Conservation (phyloP, 1,284 basidiomycete genomes). For the Apiotrichum gamsii region DNA sequence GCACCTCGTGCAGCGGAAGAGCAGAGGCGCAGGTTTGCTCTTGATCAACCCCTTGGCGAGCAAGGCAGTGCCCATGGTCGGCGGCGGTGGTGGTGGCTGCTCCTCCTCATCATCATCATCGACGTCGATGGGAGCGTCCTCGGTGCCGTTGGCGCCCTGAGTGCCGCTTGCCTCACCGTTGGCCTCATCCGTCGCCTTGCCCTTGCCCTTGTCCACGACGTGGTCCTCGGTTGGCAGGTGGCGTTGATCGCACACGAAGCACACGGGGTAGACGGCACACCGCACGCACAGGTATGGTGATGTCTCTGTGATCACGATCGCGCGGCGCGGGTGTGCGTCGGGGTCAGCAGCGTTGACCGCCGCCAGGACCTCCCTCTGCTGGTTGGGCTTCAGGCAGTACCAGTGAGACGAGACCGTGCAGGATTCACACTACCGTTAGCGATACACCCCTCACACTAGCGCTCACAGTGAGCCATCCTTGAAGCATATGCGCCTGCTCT, state of each 20-base stretch:
- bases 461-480: slow-evolving; percentile 86
- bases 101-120: too few relatives aligned
- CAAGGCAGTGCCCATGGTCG: too few relatives aligned
- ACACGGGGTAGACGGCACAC: slow-evolving; percentile 69
- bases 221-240: neutral
- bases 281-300: slow-evolving; percentile 70
- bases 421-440: slow-evolving; percentile 56
- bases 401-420: slow-evolving; percentile 74
- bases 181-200: neutral
- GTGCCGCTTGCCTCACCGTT: neutral
- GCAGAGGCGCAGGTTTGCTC: slow-evolving; percentile 39
- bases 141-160: neutral
- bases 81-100: too few relatives aligned
- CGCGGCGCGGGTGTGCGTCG: slow-evolving; percentile 33
- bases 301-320: slow-evolving; percentile 55
- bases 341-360: slow-evolving; percentile 52
- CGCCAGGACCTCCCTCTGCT: slow-evolving; percentile 65
- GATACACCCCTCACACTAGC: too few relatives aligned
- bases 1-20: slow-evolving; percentile 75
- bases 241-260: slow-evolving; percentile 63
- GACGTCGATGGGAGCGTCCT: slow-evolving; percentile 4
- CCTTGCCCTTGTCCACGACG: neutral
- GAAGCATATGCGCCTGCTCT: slow-evolving; percentile 55
- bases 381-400: slow-evolving; percentile 57
- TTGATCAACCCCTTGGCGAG: neutral